Percentiles rank a stretch among this genome's conserved stretches.
phyloP scores from a whole-genome alignment of 345 rosid species.

The Salix viminalis region DNA sequence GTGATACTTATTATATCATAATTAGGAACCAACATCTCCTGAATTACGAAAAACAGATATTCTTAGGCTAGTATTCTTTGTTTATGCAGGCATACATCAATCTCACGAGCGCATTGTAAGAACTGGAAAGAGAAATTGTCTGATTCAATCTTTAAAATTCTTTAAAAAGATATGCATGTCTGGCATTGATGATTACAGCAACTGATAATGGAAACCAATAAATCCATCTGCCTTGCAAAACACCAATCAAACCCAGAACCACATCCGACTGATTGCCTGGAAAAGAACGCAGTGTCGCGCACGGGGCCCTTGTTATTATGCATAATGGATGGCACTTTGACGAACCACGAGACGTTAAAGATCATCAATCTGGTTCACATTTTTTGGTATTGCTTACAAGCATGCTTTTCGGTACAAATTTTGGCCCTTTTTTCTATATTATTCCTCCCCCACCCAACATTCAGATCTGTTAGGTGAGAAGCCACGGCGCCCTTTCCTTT shows the following conservation, averaged over 20 bases:
- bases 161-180: not conserved
- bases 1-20: too few relatives aligned
- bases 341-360: conserved; percentile 26
- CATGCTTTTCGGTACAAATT: conserved; percentile 25
- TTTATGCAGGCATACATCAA: too few relatives aligned
- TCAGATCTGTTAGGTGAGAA: conserved; percentile 28
- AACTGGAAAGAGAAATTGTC: too few relatives aligned
- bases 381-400: conserved; percentile 16
- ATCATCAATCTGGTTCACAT: conserved; percentile 22
- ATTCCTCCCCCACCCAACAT: not conserved
- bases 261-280: not conserved
- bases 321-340: conserved; percentile 26
- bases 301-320: conserved; percentile 32
- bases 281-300: not conserved
- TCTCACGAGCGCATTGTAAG: too few relatives aligned
- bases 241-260: not conserved
- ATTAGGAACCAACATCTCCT: too few relatives aligned
- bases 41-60: too few relatives aligned
- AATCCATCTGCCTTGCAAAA: conserved; percentile 13
- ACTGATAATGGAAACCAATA: not conserved
- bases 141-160: too few relatives aligned
- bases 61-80: too few relatives aligned
- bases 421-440: conserved; percentile 17
- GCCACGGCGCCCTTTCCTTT: conserved; percentile 16
- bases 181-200: conserved; percentile 13